Base-by-base conservation (phyloP, 2,329 filamentous ascomycete genomes). In the Remersonia thermophila region DNA sequence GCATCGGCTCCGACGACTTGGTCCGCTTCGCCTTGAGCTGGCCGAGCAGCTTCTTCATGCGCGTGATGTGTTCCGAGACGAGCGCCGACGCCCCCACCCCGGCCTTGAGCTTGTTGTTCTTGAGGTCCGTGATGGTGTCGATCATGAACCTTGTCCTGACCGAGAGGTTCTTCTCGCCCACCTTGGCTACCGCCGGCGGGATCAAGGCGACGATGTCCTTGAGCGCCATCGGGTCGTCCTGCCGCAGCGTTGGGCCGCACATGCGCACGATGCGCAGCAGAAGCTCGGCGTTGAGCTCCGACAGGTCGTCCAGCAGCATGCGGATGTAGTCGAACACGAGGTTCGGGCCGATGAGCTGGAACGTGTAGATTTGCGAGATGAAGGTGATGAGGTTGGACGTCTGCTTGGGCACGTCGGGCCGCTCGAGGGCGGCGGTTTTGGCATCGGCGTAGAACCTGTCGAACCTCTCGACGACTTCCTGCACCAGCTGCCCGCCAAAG, bases 81-180 rank as follows among this genome's bases (percentile, higher is more conserved):
- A 93, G 66, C 3, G 71, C 73, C 1, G 83, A 83, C 28, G 81
- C 82, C 30, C 72, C 70, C 4, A 71, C 71, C 12, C 76, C 77
- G 11, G 79, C 77, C 57, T 89, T 95, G 52, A 87, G 70, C 41
- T 84, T 84, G 59, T 91, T 95, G 63, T 93, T 94, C 56, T 94
- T 94, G 20, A 98, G 67, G 50, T 94, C 84, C 40, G 83, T 85
- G 56, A 98, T 94, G 1, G 82, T 91, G 52, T 96, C 89, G 35
- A 98, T 83, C 87, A 96, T 96, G 60, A 95, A 95, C 47, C 83
- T 93, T 1, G 89, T 95, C 38, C 91, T 78, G 8, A 87, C 83
- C 1, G 86, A 89, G 18, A 94, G 64, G 14, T 77, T 80, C 10
- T 65, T 64, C 49, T 83, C 75, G 4, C 27, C 27, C 27, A 70